These are phyloP conservation scores for Thuidium tamariscinum DNA, from an alignment of 225 moss, liverwort and hornwort genomes.

Conservation along the genomic window DNA sequence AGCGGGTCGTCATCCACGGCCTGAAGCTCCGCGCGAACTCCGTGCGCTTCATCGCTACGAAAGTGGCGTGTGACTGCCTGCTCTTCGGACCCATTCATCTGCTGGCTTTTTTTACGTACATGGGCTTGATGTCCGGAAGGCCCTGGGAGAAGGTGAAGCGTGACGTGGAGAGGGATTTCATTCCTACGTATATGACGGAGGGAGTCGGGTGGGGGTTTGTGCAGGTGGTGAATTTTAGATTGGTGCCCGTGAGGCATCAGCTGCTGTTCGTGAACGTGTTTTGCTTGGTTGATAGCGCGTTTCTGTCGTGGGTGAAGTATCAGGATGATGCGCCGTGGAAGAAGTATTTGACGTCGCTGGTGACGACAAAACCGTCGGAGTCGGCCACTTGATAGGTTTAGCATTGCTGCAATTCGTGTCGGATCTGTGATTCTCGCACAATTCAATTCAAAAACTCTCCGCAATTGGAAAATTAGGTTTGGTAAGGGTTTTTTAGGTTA, in stretches of 20 bases:
- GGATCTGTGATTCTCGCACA: background rate
- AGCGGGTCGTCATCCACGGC: conserved; percentile 47
- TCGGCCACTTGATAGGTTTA: conserved; percentile 1
- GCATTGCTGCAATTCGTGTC: background rate
- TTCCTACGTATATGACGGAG: conserved; percentile 89
- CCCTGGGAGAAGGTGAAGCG: conserved; percentile 52
- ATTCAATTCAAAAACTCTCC: background rate
- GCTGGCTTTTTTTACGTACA: conserved; percentile 84
- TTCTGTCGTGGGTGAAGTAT: conserved; percentile 94
- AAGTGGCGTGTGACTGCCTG: conserved; percentile 45
- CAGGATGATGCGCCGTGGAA: conserved; percentile 99
- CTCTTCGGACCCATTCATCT: conserved; percentile 83
- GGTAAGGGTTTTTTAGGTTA: background rate
- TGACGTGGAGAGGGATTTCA: conserved; percentile 73
- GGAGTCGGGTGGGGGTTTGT: conserved; percentile 71
- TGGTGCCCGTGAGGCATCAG: conserved; percentile 78
- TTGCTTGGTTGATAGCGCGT: conserved; percentile 84
- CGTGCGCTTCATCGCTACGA: conserved; percentile 47
- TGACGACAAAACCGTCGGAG: conserved; percentile 15
- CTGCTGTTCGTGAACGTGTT: conserved; percentile 71
- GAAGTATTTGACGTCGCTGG: conserved; percentile 62
- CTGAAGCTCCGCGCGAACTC: conserved; percentile 52
- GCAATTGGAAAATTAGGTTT: background rate
- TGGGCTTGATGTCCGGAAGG: conserved; percentile 70
- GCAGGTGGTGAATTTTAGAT: conserved; percentile 79